A percentile compares a stretch with the other conserved stretches of the same genome.
Evolutionary conservation across 495 filamentous ascomycete genomes (phyloP).

Genomic region (Poronia punctata): DNA sequence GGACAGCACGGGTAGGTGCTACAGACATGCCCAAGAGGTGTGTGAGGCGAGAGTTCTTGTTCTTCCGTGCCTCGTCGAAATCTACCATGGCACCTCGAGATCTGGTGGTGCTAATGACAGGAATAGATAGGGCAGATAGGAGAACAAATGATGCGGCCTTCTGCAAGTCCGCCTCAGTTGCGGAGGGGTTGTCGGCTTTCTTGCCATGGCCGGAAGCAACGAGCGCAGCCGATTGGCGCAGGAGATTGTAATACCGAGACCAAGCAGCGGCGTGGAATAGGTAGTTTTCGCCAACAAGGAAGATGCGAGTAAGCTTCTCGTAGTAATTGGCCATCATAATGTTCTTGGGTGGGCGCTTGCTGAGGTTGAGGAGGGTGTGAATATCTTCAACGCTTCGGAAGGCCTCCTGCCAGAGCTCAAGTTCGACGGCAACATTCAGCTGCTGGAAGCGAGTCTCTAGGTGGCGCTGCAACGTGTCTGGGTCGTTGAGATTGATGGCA

Average conservation of each 20-base stretch:
- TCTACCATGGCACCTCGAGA: conserved; percentile 94
- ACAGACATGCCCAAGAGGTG: conserved; percentile 89
- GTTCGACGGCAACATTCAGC: conserved; percentile 93
- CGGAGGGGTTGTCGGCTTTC: conserved; percentile 85
- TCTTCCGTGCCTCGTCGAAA: conserved; percentile 94
- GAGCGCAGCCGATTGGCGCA: conserved; percentile 80
- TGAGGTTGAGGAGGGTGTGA: conserved; percentile 94
- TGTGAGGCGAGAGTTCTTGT: conserved; percentile 95
- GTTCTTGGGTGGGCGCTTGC: conserved; percentile 99
- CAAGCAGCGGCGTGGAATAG: conserved; percentile 97
- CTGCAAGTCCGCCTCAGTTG: conserved; percentile 79
- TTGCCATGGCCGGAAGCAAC: conserved; percentile 82
- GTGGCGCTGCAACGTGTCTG: conserved; percentile 94
- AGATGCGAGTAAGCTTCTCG: conserved; percentile 96
- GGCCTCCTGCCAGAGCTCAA: conserved; percentile 98
- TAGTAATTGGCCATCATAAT: conserved; percentile 99
- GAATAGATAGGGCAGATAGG: conserved; percentile 90
- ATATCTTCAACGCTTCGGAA: conserved; percentile 99
- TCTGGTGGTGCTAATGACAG: conserved; percentile 95
- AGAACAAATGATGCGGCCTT: conserved; percentile 87
- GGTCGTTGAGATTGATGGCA: conserved; percentile 96
- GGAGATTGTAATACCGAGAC: conserved; percentile 93
- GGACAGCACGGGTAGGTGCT: conserved; percentile 77
- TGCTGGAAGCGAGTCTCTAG: conserved; percentile 97
- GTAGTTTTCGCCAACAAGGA: conserved; percentile 98